A percentile compares a stretch with the other conserved stretches of the same genome.
These are phyloP conservation scores for Yarrowia phangngaensis DNA, from an alignment of 805 yeast genomes.

Conservation along the genomic window DNA sequence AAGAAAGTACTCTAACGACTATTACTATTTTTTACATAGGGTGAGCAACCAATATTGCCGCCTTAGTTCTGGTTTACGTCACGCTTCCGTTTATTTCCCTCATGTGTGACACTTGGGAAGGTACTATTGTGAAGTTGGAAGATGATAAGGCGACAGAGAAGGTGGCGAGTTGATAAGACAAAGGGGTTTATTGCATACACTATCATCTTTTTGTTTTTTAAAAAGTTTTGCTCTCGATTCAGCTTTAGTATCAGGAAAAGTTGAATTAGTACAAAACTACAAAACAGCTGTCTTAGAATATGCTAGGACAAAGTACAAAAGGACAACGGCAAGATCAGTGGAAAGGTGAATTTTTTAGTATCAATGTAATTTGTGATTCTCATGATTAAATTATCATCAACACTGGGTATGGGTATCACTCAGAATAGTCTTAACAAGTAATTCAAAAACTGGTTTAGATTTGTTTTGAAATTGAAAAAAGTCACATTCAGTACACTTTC, in stretches of 20 bases:
- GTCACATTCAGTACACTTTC: constrained; percentile 4
- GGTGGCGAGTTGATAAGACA: not conserved
- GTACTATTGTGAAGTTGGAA: not conserved
- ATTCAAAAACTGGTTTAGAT: constrained; percentile 3
- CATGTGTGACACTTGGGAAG: constrained; percentile 1
- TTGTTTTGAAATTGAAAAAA: not conserved
- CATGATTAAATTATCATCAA: constrained; percentile 23
- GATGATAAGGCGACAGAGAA: not conserved
- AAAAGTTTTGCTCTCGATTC: no score
- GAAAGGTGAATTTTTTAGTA: constrained; percentile 24
- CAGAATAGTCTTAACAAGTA: not conserved
- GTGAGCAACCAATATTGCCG: constrained; percentile 52
- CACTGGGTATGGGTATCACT: constrained; percentile 14
- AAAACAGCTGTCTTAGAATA: constrained; percentile 15
- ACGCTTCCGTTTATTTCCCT: constrained; percentile 1
- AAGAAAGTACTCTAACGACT: constrained; percentile 48
- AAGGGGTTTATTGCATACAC: no score
- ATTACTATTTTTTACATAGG: constrained; percentile 52
- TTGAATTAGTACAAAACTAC: no score
- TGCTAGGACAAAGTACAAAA: not conserved
- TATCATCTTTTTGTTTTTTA: no score
- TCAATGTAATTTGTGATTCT: constrained; percentile 23
- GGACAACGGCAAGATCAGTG: constrained; percentile 4
- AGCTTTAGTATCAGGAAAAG: no score
- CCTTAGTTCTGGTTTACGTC: constrained; percentile 38